Percentiles rank a stretch among this genome's conserved stretches.
These are phyloP conservation scores for Protomyces inouyei DNA, from an alignment of 1,139 yeast genomes.

Conservation along the genomic window DNA sequence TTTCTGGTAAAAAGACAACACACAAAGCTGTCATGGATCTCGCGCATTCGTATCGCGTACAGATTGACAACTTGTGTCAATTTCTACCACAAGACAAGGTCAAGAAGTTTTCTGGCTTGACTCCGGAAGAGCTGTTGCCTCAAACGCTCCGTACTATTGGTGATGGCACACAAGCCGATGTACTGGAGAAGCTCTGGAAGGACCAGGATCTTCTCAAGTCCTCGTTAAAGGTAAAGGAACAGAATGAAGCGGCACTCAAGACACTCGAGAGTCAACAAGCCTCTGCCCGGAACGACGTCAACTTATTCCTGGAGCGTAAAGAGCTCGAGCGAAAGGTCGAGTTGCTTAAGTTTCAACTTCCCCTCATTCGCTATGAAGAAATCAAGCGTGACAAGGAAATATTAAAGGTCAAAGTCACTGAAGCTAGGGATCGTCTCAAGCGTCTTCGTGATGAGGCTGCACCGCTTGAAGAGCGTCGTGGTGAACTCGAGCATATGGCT, in stretches of 20 bases:
- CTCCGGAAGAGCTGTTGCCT: conserved; percentile 65
- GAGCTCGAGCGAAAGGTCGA: conserved; percentile 27
- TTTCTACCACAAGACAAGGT: conserved; percentile 94
- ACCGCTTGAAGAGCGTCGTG: conserved; percentile 19
- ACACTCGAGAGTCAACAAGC: conserved; percentile 43
- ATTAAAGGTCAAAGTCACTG: conserved; percentile 40
- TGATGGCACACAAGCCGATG: conserved; percentile 51
- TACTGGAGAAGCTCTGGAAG: conserved; percentile 55
- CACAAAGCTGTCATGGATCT: conserved; percentile 49
- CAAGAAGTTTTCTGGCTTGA: conserved; percentile 79
- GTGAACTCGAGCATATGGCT: conserved; percentile 7
- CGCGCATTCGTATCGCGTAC: conserved; percentile 60
- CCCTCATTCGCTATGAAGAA: conserved; percentile 30
- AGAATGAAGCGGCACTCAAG: conserved; percentile 32
- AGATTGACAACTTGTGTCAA: conserved; percentile 86
- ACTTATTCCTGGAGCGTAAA: conserved; percentile 33
- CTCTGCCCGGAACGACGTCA: conserved; percentile 32
- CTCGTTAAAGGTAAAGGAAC: conserved; percentile 30
- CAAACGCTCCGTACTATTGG: conserved; percentile 84
- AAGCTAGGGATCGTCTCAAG: conserved; percentile 45
- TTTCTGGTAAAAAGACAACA: conserved; percentile 48
- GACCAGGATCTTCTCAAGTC: conserved; percentile 45
- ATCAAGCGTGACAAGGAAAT: conserved; percentile 36
- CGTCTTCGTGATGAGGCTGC: conserved; percentile 39
- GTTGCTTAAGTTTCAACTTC: conserved; percentile 26